Conservation (phyloP, 441 rosid species). For the Manihot esculenta region DNA sequence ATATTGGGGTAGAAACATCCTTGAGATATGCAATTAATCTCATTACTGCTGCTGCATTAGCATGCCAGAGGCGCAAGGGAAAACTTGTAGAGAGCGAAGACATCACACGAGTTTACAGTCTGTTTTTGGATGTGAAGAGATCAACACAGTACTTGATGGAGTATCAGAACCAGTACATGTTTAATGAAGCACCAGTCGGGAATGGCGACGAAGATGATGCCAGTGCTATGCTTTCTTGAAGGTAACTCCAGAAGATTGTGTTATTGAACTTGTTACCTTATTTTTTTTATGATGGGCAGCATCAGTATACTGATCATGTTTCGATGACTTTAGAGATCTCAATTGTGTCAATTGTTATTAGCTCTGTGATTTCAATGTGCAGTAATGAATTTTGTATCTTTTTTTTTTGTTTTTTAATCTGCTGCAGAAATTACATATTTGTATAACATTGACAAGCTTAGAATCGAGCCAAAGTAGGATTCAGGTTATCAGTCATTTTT, state of each 20-base stretch:
- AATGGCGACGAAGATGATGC: conserved; percentile 43
- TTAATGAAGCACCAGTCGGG: conserved; percentile 43
- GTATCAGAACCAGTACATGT: conserved; percentile 77
- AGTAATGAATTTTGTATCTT: neutral
- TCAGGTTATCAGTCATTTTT: neutral
- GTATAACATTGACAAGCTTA: neutral
- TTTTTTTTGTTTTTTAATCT: neutral
- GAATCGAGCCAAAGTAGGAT: conserved; percentile 35
- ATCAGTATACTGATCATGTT: neutral
- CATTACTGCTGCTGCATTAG: conserved; percentile 72
- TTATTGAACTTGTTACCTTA: neutral
- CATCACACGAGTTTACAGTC: conserved; percentile 65
- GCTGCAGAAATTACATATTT: neutral
- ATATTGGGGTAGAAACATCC: conserved; percentile 86
- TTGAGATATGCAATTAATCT: conserved; percentile 91
- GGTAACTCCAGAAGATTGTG: conserved; percentile 6
- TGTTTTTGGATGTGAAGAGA: conserved; percentile 70
- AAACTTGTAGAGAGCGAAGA: conserved; percentile 76
- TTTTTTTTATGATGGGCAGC: neutral
- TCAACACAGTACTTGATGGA: conserved; percentile 91
- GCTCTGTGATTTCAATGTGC: conserved; percentile 6
- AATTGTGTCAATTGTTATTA: neutral
- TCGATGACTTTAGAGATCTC: neutral
- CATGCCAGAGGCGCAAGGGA: conserved; percentile 67
- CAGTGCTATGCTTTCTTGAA: conserved; percentile 47